These are phyloP conservation scores for Tuber calosporum DNA, from an alignment of 495 filamentous ascomycete species.

Conservation along the genomic window DNA sequence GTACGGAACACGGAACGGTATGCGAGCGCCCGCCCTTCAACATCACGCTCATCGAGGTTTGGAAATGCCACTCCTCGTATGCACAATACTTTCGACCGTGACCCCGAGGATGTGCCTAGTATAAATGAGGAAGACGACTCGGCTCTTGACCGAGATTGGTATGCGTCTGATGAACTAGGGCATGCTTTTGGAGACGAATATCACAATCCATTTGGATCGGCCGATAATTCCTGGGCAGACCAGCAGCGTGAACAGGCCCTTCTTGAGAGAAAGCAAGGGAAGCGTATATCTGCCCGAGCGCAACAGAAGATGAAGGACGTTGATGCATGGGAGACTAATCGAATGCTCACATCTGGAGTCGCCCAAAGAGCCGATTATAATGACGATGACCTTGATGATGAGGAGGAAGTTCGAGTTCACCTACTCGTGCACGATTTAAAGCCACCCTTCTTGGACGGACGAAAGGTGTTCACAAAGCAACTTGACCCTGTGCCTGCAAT, in stretches of 20 bases:
- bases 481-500: conserved; percentile 91
- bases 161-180: conserved; percentile 67
- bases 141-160: conserved; percentile 85
- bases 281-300: conserved; percentile 61
- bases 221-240: conserved; percentile 61
- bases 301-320: conserved; percentile 84
- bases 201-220: conserved; percentile 60
- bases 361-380: conserved; percentile 79
- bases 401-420: conserved; percentile 85
- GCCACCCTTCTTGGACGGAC: conserved; percentile 91
- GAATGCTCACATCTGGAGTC: conserved; percentile 94
- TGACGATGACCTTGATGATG: conserved; percentile 78
- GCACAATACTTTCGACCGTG: conserved; percentile 34
- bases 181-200: conserved; percentile 73
- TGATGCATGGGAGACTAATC: conserved; percentile 97
- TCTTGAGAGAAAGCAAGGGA: conserved; percentile 65
- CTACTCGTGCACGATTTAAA: conserved; percentile 87
- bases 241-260: conserved; percentile 64
- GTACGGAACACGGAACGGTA: conserved; percentile 18
- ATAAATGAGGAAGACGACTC: conserved; percentile 46
- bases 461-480: conserved; percentile 94
- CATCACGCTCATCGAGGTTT: conserved; percentile 32
- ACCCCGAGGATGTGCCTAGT: conserved; percentile 23
- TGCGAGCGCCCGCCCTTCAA: conserved; percentile 38
- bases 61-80: conserved; percentile 39